Conservation (phyloP, 2,329 filamentous ascomycete species). For the Phyllosticta citribraziliensis region DNA sequence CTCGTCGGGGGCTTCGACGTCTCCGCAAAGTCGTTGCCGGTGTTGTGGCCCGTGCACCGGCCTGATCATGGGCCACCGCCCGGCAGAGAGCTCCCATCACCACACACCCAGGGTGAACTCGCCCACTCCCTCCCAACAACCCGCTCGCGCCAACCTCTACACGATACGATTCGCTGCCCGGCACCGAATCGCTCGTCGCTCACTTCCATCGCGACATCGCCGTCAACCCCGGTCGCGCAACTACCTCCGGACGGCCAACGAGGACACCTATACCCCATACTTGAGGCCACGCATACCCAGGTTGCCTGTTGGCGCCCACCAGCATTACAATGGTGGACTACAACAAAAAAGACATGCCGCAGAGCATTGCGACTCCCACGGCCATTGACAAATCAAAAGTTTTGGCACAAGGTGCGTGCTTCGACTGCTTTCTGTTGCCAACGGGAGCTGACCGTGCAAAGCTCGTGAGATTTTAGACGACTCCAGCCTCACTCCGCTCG, state of each 20-base stretch:
- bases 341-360: constrained; percentile 97
- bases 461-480: constrained; percentile 58
- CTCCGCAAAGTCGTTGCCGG: background rate
- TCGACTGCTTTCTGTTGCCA: background rate
- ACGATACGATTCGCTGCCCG: background rate
- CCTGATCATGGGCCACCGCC: background rate
- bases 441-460: constrained; percentile 34
- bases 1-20: background rate
- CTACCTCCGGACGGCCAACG: background rate
- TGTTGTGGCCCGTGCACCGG: background rate
- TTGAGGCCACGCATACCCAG: background rate
- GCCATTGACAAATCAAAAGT: constrained; percentile 28
- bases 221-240: background rate
- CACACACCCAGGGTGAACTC: background rate
- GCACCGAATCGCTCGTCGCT: background rate
- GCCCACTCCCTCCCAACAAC: background rate
- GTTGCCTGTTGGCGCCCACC: background rate
- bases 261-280: constrained; percentile 11
- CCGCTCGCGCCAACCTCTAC: background rate
- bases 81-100: background rate
- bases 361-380: constrained; percentile 27
- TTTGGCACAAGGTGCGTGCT: constrained; percentile 81
- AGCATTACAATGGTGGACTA: constrained; percentile 77
- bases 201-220: background rate
- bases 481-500: constrained; percentile 68